Base-by-base conservation (phyloP, 345 rosid genomes). In the Zanthoxylum bungeanum region DNA sequence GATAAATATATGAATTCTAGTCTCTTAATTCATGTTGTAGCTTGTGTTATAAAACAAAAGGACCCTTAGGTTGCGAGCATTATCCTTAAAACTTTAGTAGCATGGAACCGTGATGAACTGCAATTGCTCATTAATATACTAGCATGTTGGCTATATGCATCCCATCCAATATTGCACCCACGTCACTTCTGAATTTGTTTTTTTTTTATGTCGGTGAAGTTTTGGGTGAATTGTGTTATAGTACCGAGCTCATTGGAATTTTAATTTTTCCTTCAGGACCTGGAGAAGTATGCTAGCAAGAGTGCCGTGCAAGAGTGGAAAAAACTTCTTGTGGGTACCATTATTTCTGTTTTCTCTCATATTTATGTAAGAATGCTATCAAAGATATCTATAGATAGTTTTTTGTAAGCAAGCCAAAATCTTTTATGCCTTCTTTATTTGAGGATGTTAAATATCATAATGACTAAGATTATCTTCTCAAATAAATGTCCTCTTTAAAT, bases 271-370 rank as follows among this genome's bases (percentile, higher is more conserved):
- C 55, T 74, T 60, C 83, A 93, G 98, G 97, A 91, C 81, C 96
- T 93, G 46, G 86, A 85, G 83, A 83, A 75, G 83, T 86, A 90
- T 84, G 98, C 94, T 0, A 82, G 98, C n/a, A 86, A 60, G 33
- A 82, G 79, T 73, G 93, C 98, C 0, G 89, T 86, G 67, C 79
- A 79, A 46, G 98, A 93, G 51, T 93, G 98, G 98, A 82, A 82
- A 76, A 93, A 85, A 78, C 97, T 91, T 75, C 89, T 93, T 74
- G 98, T 87, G 75, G 72, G 93, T 79, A 42, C 53, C 46, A 5
- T 5, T 44, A 22, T 9, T n/a, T 76, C 19, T 33, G 9, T 62
- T 59, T n/a, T 70, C 57, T 76, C 19, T 27, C 40, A 39, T 71
- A 72, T 25, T 47, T 27, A 65, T 51, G 2, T n/a, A n/a, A n/a